phyloP scores from a whole-genome alignment of 129 eudicot genomes.

The Glebionis coronaria region DNA sequence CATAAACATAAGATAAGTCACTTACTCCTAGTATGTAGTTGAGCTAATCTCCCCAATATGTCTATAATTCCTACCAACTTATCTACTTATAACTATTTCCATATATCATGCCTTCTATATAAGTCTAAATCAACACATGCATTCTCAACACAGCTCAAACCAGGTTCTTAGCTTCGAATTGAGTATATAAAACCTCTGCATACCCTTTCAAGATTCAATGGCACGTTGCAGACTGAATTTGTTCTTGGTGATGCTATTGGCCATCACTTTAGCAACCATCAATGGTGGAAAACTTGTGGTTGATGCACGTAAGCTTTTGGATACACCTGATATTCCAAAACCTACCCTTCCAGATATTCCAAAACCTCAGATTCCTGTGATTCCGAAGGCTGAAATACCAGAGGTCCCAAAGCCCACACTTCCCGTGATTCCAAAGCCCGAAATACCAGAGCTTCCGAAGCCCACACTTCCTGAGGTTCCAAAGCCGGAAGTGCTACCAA shows the following conservation, averaged over 20 bases:
- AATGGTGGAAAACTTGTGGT: background rate
- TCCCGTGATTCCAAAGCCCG: constrained; percentile 9
- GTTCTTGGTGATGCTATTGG: constrained; percentile 13
- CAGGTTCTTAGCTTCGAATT: background rate
- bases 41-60: constrained; percentile 8
- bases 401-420: constrained; percentile 12
- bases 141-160: constrained; percentile 14
- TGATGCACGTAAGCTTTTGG: constrained; percentile 22
- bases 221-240: constrained; percentile 6
- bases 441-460: constrained; percentile 10
- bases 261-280: constrained; percentile 16
- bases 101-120: constrained; percentile 16
- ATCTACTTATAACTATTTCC: background rate
- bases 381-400: constrained; percentile 20
- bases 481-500: constrained; percentile 9
- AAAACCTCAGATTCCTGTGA: constrained; percentile 15
- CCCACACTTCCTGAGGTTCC: constrained; percentile 7
- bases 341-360: background rate
- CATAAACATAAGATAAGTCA: too few relatives aligned
- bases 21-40: constrained; percentile 12
- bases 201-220: background rate
- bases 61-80: constrained; percentile 21
- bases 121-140: background rate
- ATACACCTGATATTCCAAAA: constrained; percentile 18
- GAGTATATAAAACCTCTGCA: background rate